Evolutionary conservation across 148 eudicot genomes (phyloP).

Genomic region (Pharnaceum exiguum): DNA sequence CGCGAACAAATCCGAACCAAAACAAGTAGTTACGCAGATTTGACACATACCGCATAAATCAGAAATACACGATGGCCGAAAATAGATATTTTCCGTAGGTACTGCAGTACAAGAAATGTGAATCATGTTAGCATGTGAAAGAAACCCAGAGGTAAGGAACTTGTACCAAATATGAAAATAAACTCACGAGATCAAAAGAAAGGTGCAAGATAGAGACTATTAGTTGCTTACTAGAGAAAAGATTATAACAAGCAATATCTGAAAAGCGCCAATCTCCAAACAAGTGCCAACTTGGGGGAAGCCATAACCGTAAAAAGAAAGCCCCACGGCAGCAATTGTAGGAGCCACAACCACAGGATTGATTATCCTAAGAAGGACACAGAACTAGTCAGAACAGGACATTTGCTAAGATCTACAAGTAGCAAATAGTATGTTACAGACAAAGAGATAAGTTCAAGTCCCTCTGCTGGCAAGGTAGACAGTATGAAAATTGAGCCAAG

Average conservation of each 20-base stretch:
- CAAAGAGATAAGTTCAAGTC: background rate
- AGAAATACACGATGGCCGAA: slow-evolving; percentile 90
- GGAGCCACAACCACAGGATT: slow-evolving; percentile 99
- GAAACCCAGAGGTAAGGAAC: background rate
- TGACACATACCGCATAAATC: slow-evolving; percentile 79
- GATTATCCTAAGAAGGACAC: slow-evolving; percentile 52
- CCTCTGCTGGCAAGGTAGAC: background rate
- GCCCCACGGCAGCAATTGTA: slow-evolving; percentile 96
- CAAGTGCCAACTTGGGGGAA: slow-evolving; percentile 90
- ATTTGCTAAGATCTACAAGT: background rate
- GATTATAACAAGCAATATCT: slow-evolving; percentile 75
- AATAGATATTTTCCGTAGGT: slow-evolving; percentile 88
- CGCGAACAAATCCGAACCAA: too few relatives aligned
- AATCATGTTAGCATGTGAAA: slow-evolving; percentile 1
- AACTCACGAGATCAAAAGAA: slow-evolving; percentile 4
- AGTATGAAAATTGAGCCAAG: too few relatives aligned
- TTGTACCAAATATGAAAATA: background rate
- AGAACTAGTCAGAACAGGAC: slow-evolving; percentile 1
- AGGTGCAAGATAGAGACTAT: background rate
- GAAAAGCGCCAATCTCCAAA: slow-evolving; percentile 88
- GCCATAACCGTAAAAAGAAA: slow-evolving; percentile 94
- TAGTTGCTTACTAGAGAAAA: slow-evolving; percentile 86
- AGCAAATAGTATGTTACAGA: background rate
- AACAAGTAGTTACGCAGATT: too few relatives aligned
- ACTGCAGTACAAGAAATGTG: slow-evolving; percentile 44